These are phyloP conservation scores for Cytospora schulzeri DNA, from an alignment of 2,329 filamentous ascomycete genomes.

Conservation along the genomic window DNA sequence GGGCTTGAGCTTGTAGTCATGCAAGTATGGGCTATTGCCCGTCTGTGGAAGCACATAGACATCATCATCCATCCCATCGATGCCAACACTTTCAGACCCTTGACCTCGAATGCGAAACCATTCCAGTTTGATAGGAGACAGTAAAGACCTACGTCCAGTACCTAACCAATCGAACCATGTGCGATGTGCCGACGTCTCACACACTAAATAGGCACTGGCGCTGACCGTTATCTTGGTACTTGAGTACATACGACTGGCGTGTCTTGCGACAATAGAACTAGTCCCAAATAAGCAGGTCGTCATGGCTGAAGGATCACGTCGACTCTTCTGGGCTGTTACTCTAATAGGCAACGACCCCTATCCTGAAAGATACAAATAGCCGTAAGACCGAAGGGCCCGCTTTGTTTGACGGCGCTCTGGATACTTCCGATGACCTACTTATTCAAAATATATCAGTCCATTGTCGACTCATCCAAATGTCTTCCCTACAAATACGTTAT, in stretches of 20 bases:
- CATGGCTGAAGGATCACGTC: not conserved
- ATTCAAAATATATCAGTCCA: not conserved
- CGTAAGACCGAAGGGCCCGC: not conserved
- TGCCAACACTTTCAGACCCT: no score
- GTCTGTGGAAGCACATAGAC: no score
- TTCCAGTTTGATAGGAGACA: no score
- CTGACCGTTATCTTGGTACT: no score
- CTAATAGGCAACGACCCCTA: not conserved
- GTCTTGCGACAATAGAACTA: not conserved
- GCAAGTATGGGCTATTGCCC: no score
- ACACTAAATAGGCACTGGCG: no score
- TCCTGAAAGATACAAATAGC: not conserved
- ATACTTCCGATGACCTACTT: not conserved
- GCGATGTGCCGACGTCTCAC: no score
- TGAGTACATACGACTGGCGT: not conserved
- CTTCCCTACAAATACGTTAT: constrained; percentile 2
- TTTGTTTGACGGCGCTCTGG: not conserved
- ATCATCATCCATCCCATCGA: no score
- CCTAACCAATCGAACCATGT: not conserved
- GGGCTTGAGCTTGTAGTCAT: no score
- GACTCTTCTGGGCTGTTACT: not conserved
- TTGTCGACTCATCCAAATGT: not conserved
- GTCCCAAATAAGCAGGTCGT: not conserved
- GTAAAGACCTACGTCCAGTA: no score
- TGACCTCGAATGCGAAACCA: not conserved